Conservation (phyloP, 805 yeast genomes). For the Saccharomycopsis javanensis region DNA sequence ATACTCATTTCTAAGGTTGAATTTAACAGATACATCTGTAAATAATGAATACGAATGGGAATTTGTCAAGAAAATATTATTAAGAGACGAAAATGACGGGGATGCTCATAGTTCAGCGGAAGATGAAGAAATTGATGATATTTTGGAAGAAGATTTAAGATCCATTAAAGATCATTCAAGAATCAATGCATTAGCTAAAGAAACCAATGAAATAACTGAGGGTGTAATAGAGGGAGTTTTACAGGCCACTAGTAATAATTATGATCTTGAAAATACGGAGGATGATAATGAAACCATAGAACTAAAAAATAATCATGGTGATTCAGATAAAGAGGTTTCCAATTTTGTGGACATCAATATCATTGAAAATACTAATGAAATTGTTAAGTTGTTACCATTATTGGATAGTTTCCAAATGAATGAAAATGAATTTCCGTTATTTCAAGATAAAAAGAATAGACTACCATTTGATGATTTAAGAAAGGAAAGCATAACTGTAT, state of each 20-base stretch:
- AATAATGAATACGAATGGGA: slow-evolving; percentile 18
- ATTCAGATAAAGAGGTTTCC: slow-evolving; percentile 3
- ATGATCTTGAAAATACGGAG: slow-evolving; percentile 10
- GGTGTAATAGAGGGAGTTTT: slow-evolving; percentile 17
- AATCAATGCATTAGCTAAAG: slow-evolving; percentile 12
- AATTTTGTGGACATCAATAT: slow-evolving; percentile 11
- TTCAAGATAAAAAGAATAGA: slow-evolving; percentile 21
- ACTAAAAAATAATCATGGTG: not conserved
- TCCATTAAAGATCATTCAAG: slow-evolving; percentile 3
- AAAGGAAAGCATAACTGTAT: slow-evolving; percentile 35
- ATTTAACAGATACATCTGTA: slow-evolving; percentile 21
- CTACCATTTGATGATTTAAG: slow-evolving; percentile 32
- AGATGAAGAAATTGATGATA: slow-evolving; percentile 21
- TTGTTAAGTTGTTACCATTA: slow-evolving; percentile 1
- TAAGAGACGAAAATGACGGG: not conserved
- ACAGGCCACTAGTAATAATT: slow-evolving; percentile 15
- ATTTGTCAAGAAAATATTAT: not conserved
- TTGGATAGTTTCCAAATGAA: slow-evolving; percentile 3
- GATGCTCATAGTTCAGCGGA: slow-evolving; percentile 8
- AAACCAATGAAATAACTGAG: slow-evolving; percentile 18
- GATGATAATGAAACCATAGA: not conserved
- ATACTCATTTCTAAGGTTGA: slow-evolving; percentile 9
- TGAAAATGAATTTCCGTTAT: slow-evolving; percentile 14
- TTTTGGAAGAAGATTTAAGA: slow-evolving; percentile 19
- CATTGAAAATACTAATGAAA: not conserved